These are phyloP conservation scores for Kwoniella botswanensis DNA, from an alignment of 768 basidiomycete genomes.

Conservation along the genomic window DNA sequence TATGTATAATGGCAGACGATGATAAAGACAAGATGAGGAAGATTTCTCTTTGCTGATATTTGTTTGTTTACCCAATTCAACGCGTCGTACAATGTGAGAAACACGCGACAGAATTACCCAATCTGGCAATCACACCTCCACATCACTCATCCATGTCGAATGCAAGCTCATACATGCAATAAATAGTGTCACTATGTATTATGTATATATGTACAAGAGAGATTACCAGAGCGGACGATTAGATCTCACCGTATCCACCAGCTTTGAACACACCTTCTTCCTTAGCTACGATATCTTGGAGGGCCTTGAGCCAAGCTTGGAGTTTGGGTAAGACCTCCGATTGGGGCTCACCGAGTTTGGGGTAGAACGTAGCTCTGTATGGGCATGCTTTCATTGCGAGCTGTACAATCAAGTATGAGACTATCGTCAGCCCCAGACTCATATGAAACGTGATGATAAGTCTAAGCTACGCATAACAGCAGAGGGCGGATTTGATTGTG, in stretches of 20 bases:
- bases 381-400: conserved; percentile 76
- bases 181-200: background rate
- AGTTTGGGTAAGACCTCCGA: conserved; percentile 63
- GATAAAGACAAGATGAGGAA: conserved; percentile 1
- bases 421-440: no score
- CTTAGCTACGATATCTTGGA: conserved; percentile 63
- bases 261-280: conserved; percentile 62
- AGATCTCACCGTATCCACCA: conserved; percentile 52
- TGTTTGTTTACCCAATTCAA: conserved; percentile 26
- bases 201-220: background rate
- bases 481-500: no score
- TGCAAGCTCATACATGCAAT: background rate
- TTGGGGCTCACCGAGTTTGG: conserved; percentile 64
- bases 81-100: conserved; percentile 18
- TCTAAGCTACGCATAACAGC: no score
- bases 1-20: background rate
- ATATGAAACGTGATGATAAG: no score
- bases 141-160: background rate
- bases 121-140: conserved; percentile 10
- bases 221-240: background rate
- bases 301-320: conserved; percentile 64
- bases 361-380: conserved; percentile 67
- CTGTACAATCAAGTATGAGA: conserved; percentile 50
- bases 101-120: conserved; percentile 11
- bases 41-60: background rate